A percentile compares a stretch with the other conserved stretches of the same genome.
phyloP scores from a whole-genome alignment of 2,329 filamentous ascomycete genomes.

The Apiospora phragmitis region DNA sequence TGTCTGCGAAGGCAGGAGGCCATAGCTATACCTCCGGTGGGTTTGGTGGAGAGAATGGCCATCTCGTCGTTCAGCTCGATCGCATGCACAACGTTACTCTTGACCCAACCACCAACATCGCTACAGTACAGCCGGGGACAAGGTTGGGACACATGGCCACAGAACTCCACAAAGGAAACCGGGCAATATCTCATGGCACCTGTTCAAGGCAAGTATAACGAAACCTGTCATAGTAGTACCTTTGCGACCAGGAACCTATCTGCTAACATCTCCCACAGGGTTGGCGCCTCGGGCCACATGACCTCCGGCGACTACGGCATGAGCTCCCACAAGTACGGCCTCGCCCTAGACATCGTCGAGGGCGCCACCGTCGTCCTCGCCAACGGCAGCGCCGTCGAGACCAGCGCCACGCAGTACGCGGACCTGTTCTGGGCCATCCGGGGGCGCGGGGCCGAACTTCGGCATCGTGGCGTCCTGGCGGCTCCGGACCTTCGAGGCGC shows the following conservation, averaged over 20 bases:
- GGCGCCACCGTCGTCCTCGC: slow-evolving; percentile 33
- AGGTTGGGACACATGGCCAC: slow-evolving; percentile 40
- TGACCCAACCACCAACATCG: slow-evolving; percentile 37
- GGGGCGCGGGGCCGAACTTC: slow-evolving; percentile 34
- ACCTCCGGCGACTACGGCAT: slow-evolving; percentile 39
- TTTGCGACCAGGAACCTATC: slow-evolving; percentile 21
- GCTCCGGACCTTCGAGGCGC: slow-evolving; percentile 31
- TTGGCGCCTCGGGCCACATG: slow-evolving; percentile 37
- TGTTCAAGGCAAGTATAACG: slow-evolving; percentile 34
- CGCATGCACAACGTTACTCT: slow-evolving; percentile 41
- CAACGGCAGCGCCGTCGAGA: slow-evolving; percentile 30
- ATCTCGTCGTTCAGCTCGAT: slow-evolving; percentile 46
- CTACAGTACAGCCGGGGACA: slow-evolving; percentile 42
- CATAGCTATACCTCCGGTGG: slow-evolving; percentile 49
- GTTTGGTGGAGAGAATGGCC: slow-evolving; percentile 44
- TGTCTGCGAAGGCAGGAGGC: slow-evolving; percentile 47
- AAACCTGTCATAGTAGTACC: slow-evolving; percentile 15
- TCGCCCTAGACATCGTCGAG: slow-evolving; percentile 45
- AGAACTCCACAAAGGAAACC: slow-evolving; percentile 30
- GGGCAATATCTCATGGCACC: slow-evolving; percentile 37
- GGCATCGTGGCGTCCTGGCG: slow-evolving; percentile 32
- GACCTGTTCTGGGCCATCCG: slow-evolving; percentile 35
- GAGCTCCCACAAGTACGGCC: slow-evolving; percentile 43
- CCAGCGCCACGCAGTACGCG: slow-evolving; percentile 28
- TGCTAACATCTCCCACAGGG: slow-evolving; percentile 40